Evolutionary conservation across 1,284 basidiomycete genomes (phyloP).

Genomic region (Cerioporus squamosus): DNA sequence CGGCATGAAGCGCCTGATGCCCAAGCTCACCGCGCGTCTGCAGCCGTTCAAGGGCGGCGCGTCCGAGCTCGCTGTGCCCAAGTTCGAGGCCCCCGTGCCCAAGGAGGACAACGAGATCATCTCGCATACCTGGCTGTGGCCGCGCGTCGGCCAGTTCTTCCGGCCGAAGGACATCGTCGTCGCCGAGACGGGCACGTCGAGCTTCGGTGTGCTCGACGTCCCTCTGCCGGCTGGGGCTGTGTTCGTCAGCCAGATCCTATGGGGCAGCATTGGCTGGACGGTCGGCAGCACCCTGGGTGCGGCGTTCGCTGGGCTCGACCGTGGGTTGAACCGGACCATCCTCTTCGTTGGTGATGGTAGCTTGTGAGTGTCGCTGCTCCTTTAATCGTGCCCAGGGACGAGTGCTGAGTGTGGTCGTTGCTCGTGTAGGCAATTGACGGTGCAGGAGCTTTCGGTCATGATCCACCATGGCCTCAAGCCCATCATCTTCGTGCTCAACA

Average conservation of each 20-base stretch:
- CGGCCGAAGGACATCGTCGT: conserved; percentile 77
- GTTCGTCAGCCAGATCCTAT: conserved; percentile 80
- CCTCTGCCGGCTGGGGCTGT: conserved; percentile 70
- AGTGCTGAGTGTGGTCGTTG: not conserved
- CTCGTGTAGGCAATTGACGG: conserved; percentile 62
- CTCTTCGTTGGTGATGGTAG: conserved; percentile 90
- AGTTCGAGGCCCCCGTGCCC: conserved; percentile 52
- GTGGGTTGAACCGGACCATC: conserved; percentile 67
- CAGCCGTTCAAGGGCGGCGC: conserved; percentile 44
- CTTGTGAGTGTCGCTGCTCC: conserved; percentile 47
- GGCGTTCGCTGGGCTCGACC: conserved; percentile 78
- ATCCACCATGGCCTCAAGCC: conserved; percentile 70
- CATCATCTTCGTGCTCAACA: conserved; percentile 88
- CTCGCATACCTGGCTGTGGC: conserved; percentile 88
- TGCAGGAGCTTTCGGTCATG: conserved; percentile 83
- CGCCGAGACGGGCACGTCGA: conserved; percentile 77
- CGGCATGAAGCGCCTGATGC: conserved; percentile 75
- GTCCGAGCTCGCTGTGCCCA: conserved; percentile 50
- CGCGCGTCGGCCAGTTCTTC: conserved; percentile 82
- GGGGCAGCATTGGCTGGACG: conserved; percentile 89
- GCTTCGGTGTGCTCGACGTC: conserved; percentile 62
- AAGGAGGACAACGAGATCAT: conserved; percentile 56
- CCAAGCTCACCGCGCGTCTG: conserved; percentile 65
- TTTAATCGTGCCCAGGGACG: not conserved
- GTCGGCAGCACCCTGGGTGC: conserved; percentile 79